These are phyloP conservation scores for Trichoderma sp. DNA, from an alignment of 2,329 filamentous ascomycete genomes.

Conservation along the genomic window DNA sequence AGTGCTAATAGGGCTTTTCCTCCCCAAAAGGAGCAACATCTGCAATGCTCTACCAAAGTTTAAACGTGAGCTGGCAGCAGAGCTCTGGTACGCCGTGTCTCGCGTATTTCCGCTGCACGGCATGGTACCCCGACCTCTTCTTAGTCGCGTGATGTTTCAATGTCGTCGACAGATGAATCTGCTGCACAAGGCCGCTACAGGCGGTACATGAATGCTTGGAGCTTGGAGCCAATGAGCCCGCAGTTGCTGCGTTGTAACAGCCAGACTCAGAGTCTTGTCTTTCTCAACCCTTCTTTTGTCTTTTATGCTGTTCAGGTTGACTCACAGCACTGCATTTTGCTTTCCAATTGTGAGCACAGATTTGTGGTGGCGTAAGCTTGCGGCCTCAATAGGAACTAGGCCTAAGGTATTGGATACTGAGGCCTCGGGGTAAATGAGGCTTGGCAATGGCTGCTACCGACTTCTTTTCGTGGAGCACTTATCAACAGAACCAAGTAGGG, in stretches of 20 bases:
- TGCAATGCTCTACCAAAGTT: not conserved
- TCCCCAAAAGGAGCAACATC: not conserved
- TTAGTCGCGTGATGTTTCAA: conserved; percentile 8
- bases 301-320: not conserved
- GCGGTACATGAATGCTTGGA: not conserved
- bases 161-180: not conserved
- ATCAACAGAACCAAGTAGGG: not conserved
- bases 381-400: not conserved
- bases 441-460: not conserved
- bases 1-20: not conserved
- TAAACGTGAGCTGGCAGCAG: not conserved
- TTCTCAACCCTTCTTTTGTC: not conserved
- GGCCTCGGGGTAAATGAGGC: not conserved
- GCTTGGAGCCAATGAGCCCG: not conserved
- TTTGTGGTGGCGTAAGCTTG: not conserved
- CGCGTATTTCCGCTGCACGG: not conserved
- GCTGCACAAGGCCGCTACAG: not conserved
- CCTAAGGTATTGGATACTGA: not conserved
- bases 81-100: not conserved
- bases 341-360: not conserved
- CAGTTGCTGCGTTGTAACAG: not conserved
- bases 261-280: not conserved
- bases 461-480: not conserved
- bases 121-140: not conserved
- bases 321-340: not conserved